Conservation (phyloP, 306 rosid species). For the Canavalia ensiformis region DNA sequence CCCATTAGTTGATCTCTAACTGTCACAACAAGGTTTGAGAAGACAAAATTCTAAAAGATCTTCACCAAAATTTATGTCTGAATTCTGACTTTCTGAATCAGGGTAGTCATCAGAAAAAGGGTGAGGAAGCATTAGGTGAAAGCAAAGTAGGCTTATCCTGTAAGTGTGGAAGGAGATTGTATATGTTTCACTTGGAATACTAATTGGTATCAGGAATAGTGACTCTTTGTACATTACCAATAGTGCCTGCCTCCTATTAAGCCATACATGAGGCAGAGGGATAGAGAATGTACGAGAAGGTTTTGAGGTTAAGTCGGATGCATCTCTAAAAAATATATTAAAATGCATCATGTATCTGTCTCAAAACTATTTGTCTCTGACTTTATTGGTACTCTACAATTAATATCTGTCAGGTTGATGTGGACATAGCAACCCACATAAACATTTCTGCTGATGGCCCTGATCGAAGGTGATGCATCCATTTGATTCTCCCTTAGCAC, state of each 20-base stretch:
- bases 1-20: neutral
- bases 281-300: constrained; percentile 34
- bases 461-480: constrained; percentile 68
- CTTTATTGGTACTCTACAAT: neutral
- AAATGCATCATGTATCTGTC: constrained; percentile 3
- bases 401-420: constrained; percentile 73
- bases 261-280: neutral
- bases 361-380: neutral
- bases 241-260: neutral
- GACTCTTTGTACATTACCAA: neutral
- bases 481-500: constrained; percentile 2
- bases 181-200: neutral
- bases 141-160: too few relatives aligned
- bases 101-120: too few relatives aligned
- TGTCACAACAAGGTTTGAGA: neutral
- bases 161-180: too few relatives aligned
- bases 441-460: constrained; percentile 77
- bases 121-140: too few relatives aligned
- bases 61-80: neutral
- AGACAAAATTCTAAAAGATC: neutral
- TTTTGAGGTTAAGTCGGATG: neutral
- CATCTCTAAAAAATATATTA: neutral
- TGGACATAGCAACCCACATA: constrained; percentile 92
- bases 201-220: neutral
- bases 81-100: too few relatives aligned